phyloP scores from a whole-genome alignment of 768 basidiomycete species.

The Favolaschia claudopus region DNA sequence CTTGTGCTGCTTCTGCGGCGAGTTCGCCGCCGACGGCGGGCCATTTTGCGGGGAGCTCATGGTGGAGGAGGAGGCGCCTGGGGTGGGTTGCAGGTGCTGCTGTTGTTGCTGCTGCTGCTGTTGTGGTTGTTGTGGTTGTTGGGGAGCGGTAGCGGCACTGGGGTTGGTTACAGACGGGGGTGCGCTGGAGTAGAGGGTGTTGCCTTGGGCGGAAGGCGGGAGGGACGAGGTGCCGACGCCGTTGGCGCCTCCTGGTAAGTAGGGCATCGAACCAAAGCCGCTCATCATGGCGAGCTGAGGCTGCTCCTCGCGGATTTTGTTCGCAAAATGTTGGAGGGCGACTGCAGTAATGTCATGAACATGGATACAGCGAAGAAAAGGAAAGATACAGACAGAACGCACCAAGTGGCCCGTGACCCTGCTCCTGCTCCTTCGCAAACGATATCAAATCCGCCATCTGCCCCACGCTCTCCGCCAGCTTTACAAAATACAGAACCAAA shows the following conservation, averaged over 20 bases:
- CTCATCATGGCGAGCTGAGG: slow-evolving; percentile 32
- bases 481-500: slow-evolving; percentile 18
- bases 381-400: slow-evolving; percentile 37
- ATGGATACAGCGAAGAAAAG: too few relatives aligned
- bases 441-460: slow-evolving; percentile 82
- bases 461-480: slow-evolving; percentile 84
- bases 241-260: slow-evolving; percentile 28
- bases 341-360: slow-evolving; percentile 38
- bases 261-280: slow-evolving; percentile 29
- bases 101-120: too few relatives aligned
- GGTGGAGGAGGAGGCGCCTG: slow-evolving; percentile 37
- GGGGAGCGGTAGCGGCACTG: too few relatives aligned
- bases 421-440: slow-evolving; percentile 59
- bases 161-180: slow-evolving; percentile 57
- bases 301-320: slow-evolving; percentile 47
- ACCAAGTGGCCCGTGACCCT: slow-evolving; percentile 79
- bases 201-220: slow-evolving; percentile 38
- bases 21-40: slow-evolving; percentile 57
- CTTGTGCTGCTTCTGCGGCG: slow-evolving; percentile 72
- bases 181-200: slow-evolving; percentile 60
- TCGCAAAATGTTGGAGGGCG: slow-evolving; percentile 49
- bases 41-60: slow-evolving; percentile 61
- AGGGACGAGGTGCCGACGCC: too few relatives aligned
- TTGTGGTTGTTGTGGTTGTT: too few relatives aligned
- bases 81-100: too few relatives aligned